phyloP scores from a whole-genome alignment of 768 basidiomycete genomes.

The Dioszegia crocea region DNA sequence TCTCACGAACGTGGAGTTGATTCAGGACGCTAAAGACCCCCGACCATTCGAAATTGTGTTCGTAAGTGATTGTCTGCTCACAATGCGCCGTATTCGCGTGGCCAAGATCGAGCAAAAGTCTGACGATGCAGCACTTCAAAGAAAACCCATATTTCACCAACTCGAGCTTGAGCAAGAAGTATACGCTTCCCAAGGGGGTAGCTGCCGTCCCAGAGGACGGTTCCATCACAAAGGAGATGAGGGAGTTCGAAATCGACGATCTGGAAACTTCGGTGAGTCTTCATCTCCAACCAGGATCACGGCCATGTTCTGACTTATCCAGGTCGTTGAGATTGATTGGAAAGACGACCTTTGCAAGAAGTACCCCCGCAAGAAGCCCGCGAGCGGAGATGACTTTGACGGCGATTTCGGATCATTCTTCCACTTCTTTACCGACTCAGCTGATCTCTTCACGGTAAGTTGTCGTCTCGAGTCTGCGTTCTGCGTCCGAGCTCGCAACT shows the following conservation, averaged over 20 bases:
- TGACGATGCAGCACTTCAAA: constrained; percentile 35
- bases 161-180: constrained; percentile 42
- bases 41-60: constrained; percentile 82
- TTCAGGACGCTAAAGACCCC: constrained; percentile 66
- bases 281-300: neutral
- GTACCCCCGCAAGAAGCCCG: constrained; percentile 26
- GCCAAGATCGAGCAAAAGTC: too few relatives aligned
- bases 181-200: constrained; percentile 22
- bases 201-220: constrained; percentile 22
- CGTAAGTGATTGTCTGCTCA: constrained; percentile 54
- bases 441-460: constrained; percentile 34
- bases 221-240: constrained; percentile 25
- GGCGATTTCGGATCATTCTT: constrained; percentile 49
- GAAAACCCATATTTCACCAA: constrained; percentile 50
- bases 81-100: too few relatives aligned
- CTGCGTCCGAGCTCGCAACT: neutral
- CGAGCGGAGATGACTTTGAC: constrained; percentile 28
- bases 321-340: constrained; percentile 43
- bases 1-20: constrained; percentile 80
- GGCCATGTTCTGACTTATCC: neutral
- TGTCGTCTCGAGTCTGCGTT: neutral
- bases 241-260: constrained; percentile 31
- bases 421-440: constrained; percentile 35
- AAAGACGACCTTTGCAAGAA: constrained; percentile 39
- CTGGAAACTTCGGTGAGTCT: constrained; percentile 23